Percentiles rank a stretch among this genome's conserved stretches.
Conservation (phyloP, 176 grass and related monocot species). For the Hordeum vulgare region DNA sequence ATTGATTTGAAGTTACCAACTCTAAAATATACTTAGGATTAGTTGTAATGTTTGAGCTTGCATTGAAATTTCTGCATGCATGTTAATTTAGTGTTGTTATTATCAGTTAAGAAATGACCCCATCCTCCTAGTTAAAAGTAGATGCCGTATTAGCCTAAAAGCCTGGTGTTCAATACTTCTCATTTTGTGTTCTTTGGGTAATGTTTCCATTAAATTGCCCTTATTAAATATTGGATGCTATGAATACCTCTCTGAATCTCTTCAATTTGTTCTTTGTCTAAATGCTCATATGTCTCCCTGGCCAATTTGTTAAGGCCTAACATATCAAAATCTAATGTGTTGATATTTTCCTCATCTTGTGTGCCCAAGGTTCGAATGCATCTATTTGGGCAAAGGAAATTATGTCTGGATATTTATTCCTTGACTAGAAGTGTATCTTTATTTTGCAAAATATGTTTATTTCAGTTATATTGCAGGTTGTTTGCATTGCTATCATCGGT, state of each 20-base stretch:
- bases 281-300: not conserved
- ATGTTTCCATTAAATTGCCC: not conserved
- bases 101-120: not conserved
- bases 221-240: not conserved
- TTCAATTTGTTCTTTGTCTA: not conserved
- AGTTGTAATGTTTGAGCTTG: not conserved
- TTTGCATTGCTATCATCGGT: constrained; percentile 60
- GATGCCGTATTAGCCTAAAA: not conserved
- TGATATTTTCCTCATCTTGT: not conserved
- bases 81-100: not conserved
- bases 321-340: not conserved
- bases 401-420: not conserved
- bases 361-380: not conserved
- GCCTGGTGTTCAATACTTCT: not conserved
- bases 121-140: not conserved
- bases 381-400: not conserved
- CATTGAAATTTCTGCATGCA: not conserved
- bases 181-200: not conserved
- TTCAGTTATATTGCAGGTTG: constrained; percentile 48
- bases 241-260: not conserved
- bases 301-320: not conserved
- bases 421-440: not conserved
- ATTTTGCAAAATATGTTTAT: constrained; percentile 24
- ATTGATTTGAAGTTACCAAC: not conserved
- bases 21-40: not conserved